These are phyloP conservation scores for Cystobasidiaceae sp. DNA, from an alignment of 1,284 basidiomycete genomes.

Conservation along the genomic window DNA sequence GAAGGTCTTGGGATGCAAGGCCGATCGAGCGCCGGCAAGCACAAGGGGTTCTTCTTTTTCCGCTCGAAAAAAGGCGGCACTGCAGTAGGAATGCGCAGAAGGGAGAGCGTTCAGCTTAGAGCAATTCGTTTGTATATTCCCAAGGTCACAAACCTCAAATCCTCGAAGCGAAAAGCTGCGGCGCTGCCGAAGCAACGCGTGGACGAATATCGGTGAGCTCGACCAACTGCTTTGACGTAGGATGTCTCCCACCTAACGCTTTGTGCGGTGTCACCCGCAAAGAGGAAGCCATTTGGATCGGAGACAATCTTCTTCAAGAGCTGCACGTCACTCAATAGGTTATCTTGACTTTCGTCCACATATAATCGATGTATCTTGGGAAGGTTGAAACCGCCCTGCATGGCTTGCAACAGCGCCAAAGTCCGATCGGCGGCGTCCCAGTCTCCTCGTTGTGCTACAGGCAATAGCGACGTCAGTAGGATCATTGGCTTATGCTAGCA, in stretches of 20 bases:
- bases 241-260: constrained; percentile 64
- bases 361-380: constrained; percentile 51
- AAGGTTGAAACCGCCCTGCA: constrained; percentile 46
- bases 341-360: constrained; percentile 71
- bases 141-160: constrained; percentile 46
- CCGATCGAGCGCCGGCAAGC: constrained; percentile 32
- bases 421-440: constrained; percentile 62
- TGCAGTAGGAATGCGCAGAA: constrained; percentile 40
- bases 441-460: constrained; percentile 45
- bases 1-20: constrained; percentile 53
- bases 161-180: constrained; percentile 61
- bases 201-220: no score
- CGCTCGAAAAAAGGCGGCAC: constrained; percentile 58
- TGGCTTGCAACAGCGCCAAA: constrained; percentile 52
- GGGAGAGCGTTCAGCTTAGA: no score
- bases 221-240: no score
- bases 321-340: constrained; percentile 60
- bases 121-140: neutral
- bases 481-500: neutral
- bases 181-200: no score
- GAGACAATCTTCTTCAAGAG: constrained; percentile 57
- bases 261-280: constrained; percentile 73
- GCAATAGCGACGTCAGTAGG: neutral
- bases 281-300: constrained; percentile 64
- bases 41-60: constrained; percentile 46